Base-by-base conservation (phyloP, 2,329 filamentous ascomycete species). In the Calonectria multiphialidica region DNA sequence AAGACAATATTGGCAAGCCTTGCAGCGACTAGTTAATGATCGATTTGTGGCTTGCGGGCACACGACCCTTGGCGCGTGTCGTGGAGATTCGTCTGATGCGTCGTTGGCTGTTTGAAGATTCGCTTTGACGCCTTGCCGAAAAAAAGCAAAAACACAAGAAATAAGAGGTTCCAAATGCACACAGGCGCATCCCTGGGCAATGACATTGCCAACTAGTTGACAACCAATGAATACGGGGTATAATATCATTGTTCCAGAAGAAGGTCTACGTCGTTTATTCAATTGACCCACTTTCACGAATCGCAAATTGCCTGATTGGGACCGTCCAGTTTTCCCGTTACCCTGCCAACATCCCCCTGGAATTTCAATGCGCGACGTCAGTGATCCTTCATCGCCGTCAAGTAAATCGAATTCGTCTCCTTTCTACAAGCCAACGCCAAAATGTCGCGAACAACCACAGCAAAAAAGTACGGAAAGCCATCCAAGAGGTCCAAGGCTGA, bases 391-490 rank as follows among this genome's bases (percentile, higher is more conserved):
- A 57, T 37, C 25, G 23, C 28, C 28, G 35, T 42, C 18, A 42
- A 50, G 59, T 37, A 28, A 67, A 63, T 30, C 64, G 37, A 33
- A 25, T 18, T 59, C 18, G 16, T 44, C 28, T 62, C 50, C 25
- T 45, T 6, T 8, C 37, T 53, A 59, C 65, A 50, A 47, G 33
- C 13, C 16, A 40, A 59, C 23, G 25, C n/a, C 70, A 84, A 77
- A 30, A 90, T 90, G 89, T 81, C 86, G 42, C 84, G 86, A 69
- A 83, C 83, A 62, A 81, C 82, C 4, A 79, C 84, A 21, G 76
- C 84, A 12, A 86, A 87, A 3, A 88, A 85, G 70, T 91, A 90
- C 81, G 89, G 89, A 70, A 89, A 87, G 72, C 83, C 83, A 53
- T 83, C 84, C 35, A 88, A 84, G 71, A 86, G 86, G 53, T 83